A percentile compares a stretch with the other conserved stretches of the same genome.
Evolutionary conservation across 2,329 filamentous ascomycete genomes (phyloP).

Genomic region (Stemphylium lycopersici): DNA sequence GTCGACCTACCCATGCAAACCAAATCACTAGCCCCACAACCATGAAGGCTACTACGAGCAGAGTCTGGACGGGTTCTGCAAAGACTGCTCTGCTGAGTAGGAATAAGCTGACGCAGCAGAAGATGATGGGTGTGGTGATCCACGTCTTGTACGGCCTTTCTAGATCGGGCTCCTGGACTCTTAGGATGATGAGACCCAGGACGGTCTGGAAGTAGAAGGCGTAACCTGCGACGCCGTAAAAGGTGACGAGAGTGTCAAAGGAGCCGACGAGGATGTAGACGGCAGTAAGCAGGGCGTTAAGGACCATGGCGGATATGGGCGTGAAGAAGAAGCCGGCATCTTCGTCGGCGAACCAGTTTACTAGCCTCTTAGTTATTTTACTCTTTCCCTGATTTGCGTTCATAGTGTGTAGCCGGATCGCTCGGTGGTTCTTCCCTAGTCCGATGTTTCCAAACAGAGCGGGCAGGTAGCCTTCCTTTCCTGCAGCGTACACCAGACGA

Average conservation of each 20-base stretch:
- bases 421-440: slow-evolving; percentile 57
- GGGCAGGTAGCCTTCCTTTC: slow-evolving; percentile 93
- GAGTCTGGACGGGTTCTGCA: slow-evolving; percentile 85
- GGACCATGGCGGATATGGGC: slow-evolving; percentile 85
- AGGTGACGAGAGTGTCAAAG: slow-evolving; percentile 89
- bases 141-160: slow-evolving; percentile 93
- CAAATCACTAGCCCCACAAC: slow-evolving; percentile 84
- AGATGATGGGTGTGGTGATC: slow-evolving; percentile 96
- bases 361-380: slow-evolving; percentile 31
- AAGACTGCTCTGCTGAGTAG: slow-evolving; percentile 87
- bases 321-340: slow-evolving; percentile 89
- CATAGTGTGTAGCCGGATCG: slow-evolving; percentile 41
- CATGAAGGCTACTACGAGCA: slow-evolving; percentile 86
- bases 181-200: slow-evolving; percentile 86
- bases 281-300: slow-evolving; percentile 77
- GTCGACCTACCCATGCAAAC: slow-evolving; percentile 78
- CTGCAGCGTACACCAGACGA: slow-evolving; percentile 89
- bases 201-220: slow-evolving; percentile 97
- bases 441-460: slow-evolving; percentile 83
- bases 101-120: slow-evolving; percentile 97
- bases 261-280: slow-evolving; percentile 86
- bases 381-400: slow-evolving; percentile 27
- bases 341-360: slow-evolving; percentile 55
- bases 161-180: slow-evolving; percentile 83
- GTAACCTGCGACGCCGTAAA: slow-evolving; percentile 97